Conservation (phyloP, 352 stramenopile genomes). For the Globisporangium parvum region DNA sequence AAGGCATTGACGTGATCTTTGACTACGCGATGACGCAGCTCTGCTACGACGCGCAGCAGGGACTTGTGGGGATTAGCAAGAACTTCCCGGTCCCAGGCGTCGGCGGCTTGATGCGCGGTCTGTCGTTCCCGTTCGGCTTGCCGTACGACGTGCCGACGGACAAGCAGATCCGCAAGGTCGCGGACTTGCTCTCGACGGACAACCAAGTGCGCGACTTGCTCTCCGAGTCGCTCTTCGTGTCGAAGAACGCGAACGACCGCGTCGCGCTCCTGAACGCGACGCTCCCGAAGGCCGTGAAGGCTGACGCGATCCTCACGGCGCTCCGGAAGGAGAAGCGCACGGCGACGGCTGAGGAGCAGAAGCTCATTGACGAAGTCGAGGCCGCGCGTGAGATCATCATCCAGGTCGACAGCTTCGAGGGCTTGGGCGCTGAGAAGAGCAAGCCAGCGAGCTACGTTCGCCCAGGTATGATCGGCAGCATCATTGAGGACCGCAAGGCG, state of each 20-base stretch:
- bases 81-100: constrained; percentile 95
- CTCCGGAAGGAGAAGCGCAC: constrained; percentile 93
- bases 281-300: constrained; percentile 85
- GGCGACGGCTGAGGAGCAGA: constrained; percentile 91
- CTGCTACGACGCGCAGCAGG: constrained; percentile 94
- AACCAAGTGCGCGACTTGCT: constrained; percentile 63
- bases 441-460: constrained; percentile 86
- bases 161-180: constrained; percentile 68
- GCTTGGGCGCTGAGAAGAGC: constrained; percentile 76
- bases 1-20: constrained; percentile 94
- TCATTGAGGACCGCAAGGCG: constrained; percentile 25
- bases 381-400: constrained; percentile 95
- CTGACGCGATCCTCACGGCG: constrained; percentile 88
- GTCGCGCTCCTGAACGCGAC: constrained; percentile 72
- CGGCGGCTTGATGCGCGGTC: constrained; percentile 89
- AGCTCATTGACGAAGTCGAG: constrained; percentile 94
- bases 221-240: constrained; percentile 74
- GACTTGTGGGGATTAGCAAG: constrained; percentile 91
- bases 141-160: constrained; percentile 91
- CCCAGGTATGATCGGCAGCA: constrained; percentile 72
- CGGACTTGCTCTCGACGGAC: constrained; percentile 67
- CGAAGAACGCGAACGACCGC: constrained; percentile 54
- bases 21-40: constrained; percentile 97
- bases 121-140: constrained; percentile 95
- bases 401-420: constrained; percentile 93